Evolutionary conservation across 441 rosid genomes (phyloP).

Genomic region (Bruguiera hainesii): DNA sequence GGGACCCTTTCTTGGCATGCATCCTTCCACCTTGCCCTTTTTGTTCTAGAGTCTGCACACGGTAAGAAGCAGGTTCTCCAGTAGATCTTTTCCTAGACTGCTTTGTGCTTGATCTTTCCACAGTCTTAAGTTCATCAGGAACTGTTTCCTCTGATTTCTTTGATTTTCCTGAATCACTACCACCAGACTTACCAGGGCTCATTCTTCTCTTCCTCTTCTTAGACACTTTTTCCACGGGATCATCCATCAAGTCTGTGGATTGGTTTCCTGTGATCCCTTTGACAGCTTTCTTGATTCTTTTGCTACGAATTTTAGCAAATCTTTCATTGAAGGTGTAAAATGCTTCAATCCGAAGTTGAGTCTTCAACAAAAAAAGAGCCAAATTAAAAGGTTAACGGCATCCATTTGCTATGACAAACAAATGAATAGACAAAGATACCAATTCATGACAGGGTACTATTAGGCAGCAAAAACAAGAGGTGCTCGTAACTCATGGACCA

Average conservation of each 20-base stretch:
- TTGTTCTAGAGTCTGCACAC: constrained; percentile 24
- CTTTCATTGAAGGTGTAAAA: constrained; percentile 93
- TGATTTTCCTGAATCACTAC: constrained; percentile 31
- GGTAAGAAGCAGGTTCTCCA: constrained; percentile 24
- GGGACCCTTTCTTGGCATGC: constrained; percentile 24
- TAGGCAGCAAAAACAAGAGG: background rate
- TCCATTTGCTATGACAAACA: background rate
- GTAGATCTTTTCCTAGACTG: constrained; percentile 31
- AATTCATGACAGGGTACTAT: background rate
- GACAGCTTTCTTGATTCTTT: constrained; percentile 84
- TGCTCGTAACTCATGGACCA: constrained; percentile 5
- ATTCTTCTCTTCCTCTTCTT: constrained; percentile 39
- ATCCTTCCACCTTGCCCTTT: constrained; percentile 8
- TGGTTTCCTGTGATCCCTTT: constrained; percentile 74
- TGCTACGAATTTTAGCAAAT: constrained; percentile 93
- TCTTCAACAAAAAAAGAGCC: constrained; percentile 43
- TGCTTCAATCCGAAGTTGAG: constrained; percentile 95
- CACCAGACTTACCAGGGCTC: constrained; percentile 29
- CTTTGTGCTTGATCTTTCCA: constrained; percentile 35
- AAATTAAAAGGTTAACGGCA: constrained; percentile 28
- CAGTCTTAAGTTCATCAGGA: constrained; percentile 23
- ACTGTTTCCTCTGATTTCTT: constrained; percentile 27
- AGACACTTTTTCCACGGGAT: constrained; percentile 37
- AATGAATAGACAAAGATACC: background rate
- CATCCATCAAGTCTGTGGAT: constrained; percentile 41